Base-by-base conservation (phyloP, 2,329 filamentous ascomycete genomes). In the Leptodontidium sp. region DNA sequence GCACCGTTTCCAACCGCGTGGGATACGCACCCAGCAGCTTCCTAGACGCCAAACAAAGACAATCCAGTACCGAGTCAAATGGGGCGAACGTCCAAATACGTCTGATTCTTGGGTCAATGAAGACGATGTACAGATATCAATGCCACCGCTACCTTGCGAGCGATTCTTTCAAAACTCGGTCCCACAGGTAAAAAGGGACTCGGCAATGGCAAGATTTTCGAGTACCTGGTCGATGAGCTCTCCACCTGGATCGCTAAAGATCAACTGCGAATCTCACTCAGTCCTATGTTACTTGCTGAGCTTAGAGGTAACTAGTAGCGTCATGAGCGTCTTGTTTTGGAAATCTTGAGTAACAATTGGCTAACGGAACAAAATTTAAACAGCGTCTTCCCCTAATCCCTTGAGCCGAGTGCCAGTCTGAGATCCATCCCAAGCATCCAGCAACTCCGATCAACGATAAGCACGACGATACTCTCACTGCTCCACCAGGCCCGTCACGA, bases 201-300 rank as follows among this genome's bases (percentile, higher is more conserved):
- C 21, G 21, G 21, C 21, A 72, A 69, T 71, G 66, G 70, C 68
- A 71, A 49, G 64, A 24, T 64, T 72, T 73, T 73, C 64, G 68
- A 74, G 68, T 73, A 72, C 66, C 52, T 71, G 47, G 69, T 74
- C 65, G 58, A 72, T 68, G 29, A 68, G 17, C n/a, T 49, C 64
- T 40, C 15, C 45, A 49, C 26, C 55, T 73, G 47, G 67, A 67
- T 72, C 62, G 70, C 68, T 71, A 32, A 72, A 70, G 68, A 72
- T 72, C 66, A 74, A 68, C 43, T 74, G 68, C 67, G 52, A 70
- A 72, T 73, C 67, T 74, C 68, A 66, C 70, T 74, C 32, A 72
- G 70, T 32, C 62, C 67, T 69, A 72, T 49, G 14, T 68, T 72
- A 24, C 0, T 73, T n/a, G 17, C 64, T 68, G 24, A 69, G 66